Evolutionary conservation across 768 basidiomycete species (phyloP), one percentile per base, ranked within the genome.

Genomic region (Mycena latifolia): DNA sequence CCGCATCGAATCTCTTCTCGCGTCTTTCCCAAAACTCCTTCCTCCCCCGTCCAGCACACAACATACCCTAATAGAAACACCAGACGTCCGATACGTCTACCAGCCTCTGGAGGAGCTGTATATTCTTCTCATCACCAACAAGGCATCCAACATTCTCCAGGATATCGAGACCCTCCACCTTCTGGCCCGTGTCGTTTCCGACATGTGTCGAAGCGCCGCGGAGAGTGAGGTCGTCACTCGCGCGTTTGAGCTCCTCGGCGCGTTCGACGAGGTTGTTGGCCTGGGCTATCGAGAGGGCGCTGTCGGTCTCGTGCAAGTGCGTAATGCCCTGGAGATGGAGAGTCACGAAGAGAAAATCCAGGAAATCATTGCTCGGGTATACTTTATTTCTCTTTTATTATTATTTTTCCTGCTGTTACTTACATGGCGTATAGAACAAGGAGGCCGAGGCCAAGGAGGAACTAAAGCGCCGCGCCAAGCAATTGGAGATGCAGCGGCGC

Each of bases 401-500:
- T 35, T 35, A 6, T 2, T 60, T 51, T 58, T 53, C 39, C 4
- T 47, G 17, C 61, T 2, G 25, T 41, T 57, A 28, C 65, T 45
- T 15, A 63, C 50, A 60, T 39, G 35, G 28, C 51, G 27, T 29
- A 45, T 53, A 96, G 92, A 99, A 99, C 84, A 99, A 99, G 80
- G 98, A 99, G 80, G 95, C 95, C 8, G 98, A 99, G 74, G 98
- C 97, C 2, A 99, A 99, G 77, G 98, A 99, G 77, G 97, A 98
- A 74, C 91, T 99, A 75, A 99, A 99, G 77, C 90, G 98, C 43
- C 92, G 97, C 31, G 96, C 98, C 0, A 98, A 98, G 77, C 96
- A 98, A 74, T 89, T 99, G 66, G 98, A 99, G 78, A 93, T 98
- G 90, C 98, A 99, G 75, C 89, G 97, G 45, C 86, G 96, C 35